Base-by-base conservation (phyloP, 768 basidiomycete genomes). In the Boletus vinaceobasis region DNA sequence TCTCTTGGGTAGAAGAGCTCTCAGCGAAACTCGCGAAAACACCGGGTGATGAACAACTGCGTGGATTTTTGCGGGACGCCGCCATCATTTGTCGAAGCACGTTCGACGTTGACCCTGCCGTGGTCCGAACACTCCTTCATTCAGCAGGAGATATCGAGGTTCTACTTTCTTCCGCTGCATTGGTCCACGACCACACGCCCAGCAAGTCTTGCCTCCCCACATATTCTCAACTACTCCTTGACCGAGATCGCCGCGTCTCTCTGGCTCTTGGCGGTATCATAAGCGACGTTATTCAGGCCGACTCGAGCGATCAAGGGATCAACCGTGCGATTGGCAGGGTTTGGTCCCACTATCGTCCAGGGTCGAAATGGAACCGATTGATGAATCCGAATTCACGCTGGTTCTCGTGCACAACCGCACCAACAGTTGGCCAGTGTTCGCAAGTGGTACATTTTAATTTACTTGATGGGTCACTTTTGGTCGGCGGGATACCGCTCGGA, bases 51-150 rank as follows among this genome's bases (percentile, higher is more conserved):
- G 48, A 59, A 7, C 62, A 66, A 2, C 27, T 59, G 19, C 60
- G 64, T 37, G 52, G 50, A 10, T 67, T 64, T 15, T 57, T 76
- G 26, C 66, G 72, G 31, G 73, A 75, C 43, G 65, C 71, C 32
- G 77, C 76, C 1, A 64, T 67, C 2, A 68, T 69, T 15, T 80
- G 79, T 59, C 68, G 78, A 19, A 62, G 66, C 19, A 68, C 60
- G 0, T 69, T 68, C n/a, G 60, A 74, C 35, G 68, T 71, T 0
- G 67, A 62, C 33, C 35, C 54, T 4, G 26, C 36, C 0, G 19
- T 60, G 39, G 32, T 53, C 5, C 45, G 11, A 1, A n/a, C 17
- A 9, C 48, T 71, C 2, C 53, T 75, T n/a, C 19, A 19, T 10
- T 60, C 59, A 1, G 43, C 52, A 13, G 51, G 52, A 21, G 74